phyloP scores from a whole-genome alignment of 2,329 filamentous ascomycete species.

The Cordyceps cateniannulata region DNA sequence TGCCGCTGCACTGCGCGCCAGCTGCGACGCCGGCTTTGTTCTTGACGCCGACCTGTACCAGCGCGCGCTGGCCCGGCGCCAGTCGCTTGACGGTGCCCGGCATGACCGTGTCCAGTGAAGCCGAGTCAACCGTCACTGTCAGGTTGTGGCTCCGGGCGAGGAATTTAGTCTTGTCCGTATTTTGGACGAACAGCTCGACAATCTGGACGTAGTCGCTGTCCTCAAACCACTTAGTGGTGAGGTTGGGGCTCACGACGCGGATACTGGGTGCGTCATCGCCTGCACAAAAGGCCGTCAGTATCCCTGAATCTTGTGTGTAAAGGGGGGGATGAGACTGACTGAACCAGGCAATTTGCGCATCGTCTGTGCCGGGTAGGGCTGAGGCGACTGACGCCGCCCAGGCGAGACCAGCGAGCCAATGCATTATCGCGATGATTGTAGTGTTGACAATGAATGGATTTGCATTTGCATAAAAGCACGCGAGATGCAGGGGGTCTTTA shows the following conservation, averaged over 20 bases:
- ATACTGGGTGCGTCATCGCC: not conserved
- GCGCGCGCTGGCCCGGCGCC: constrained; percentile 12
- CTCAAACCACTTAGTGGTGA: constrained; percentile 14
- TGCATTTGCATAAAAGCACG: not conserved
- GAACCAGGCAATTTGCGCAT: not conserved
- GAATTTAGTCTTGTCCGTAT: constrained; percentile 9
- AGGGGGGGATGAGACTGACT: not conserved
- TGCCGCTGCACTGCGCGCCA: constrained; percentile 7
- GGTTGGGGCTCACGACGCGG: constrained; percentile 1
- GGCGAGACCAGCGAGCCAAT: not conserved
- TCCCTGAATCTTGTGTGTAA: no score
- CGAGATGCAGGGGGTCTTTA: not conserved
- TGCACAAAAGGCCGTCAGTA: not conserved
- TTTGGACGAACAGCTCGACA: constrained; percentile 12
- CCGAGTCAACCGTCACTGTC: not conserved
- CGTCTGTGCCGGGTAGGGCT: constrained; percentile 1
- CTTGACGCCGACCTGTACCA: constrained; percentile 12
- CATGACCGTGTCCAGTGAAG: constrained; percentile 6
- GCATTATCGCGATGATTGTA: not conserved
- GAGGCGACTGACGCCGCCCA: not conserved
- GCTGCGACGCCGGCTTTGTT: constrained; percentile 14
- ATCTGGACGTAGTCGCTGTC: constrained; percentile 12
- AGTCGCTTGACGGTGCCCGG: constrained; percentile 13
- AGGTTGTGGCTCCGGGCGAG: constrained; percentile 8
- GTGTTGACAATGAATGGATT: not conserved